Evolutionary conservation across 2,329 filamentous ascomycete genomes (phyloP).

Genomic region (Chalara sp.): DNA sequence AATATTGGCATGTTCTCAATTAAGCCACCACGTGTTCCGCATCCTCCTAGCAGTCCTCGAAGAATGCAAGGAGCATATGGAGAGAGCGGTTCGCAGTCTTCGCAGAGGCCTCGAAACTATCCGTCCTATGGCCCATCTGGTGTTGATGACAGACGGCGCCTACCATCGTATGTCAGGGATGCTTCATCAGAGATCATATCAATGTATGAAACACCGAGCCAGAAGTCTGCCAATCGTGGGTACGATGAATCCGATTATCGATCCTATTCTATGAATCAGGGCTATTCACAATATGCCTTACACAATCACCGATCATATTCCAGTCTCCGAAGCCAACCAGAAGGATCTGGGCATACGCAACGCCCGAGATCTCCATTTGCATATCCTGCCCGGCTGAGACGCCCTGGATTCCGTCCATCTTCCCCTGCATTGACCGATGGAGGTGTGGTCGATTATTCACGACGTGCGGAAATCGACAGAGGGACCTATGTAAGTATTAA

Average conservation of each 20-base stretch:
- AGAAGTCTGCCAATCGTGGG: slow-evolving; percentile 35
- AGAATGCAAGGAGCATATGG: slow-evolving; percentile 11
- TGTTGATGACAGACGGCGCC: slow-evolving; percentile 36
- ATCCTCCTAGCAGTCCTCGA: slow-evolving; percentile 16
- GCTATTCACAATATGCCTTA: slow-evolving; percentile 29
- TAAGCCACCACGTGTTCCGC: slow-evolving; percentile 30
- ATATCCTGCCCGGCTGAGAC: slow-evolving; percentile 49
- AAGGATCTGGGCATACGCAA: slow-evolving; percentile 33
- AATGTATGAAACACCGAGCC: slow-evolving; percentile 46
- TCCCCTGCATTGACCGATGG: slow-evolving; percentile 27
- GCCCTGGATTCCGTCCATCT: slow-evolving; percentile 37
- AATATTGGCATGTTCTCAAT: slow-evolving; percentile 57
- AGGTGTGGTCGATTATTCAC: slow-evolving; percentile 25
- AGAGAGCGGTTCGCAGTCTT: slow-evolving; percentile 12
- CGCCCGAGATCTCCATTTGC: slow-evolving; percentile 53
- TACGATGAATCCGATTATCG: slow-evolving; percentile 38
- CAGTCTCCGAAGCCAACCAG: slow-evolving; percentile 41
- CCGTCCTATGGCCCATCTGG: slow-evolving; percentile 22
- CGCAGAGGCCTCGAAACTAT: slow-evolving; percentile 11
- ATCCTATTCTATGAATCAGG: slow-evolving; percentile 47
- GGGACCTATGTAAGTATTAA: slow-evolving; percentile 19
- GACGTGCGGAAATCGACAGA: slow-evolving; percentile 26
- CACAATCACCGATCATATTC: slow-evolving; percentile 41
- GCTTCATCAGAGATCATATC: slow-evolving; percentile 49
- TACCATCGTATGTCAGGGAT: slow-evolving; percentile 40